These are phyloP conservation scores for Pogostemon cablin DNA, from an alignment of 257 asterid genomes.

Conservation along the genomic window DNA sequence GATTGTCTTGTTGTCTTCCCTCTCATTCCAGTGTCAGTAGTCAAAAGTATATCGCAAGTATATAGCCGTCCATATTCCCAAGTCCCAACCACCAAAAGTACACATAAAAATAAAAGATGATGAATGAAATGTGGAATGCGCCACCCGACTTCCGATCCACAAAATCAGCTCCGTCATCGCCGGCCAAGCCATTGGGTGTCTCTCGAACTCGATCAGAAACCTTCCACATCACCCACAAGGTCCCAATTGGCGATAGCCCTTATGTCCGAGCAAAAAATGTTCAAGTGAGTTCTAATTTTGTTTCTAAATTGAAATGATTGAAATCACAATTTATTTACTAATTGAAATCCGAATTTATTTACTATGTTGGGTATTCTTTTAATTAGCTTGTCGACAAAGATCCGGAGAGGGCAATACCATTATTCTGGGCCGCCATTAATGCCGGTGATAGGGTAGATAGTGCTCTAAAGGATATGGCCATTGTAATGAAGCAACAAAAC, in stretches of 20 bases:
- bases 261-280: conserved; percentile 94
- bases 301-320: too few relatives aligned
- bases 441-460: conserved; percentile 99
- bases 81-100: neutral
- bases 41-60: too few relatives aligned
- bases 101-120: conserved; percentile 39
- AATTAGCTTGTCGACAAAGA: conserved; percentile 89
- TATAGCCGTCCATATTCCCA: too few relatives aligned
- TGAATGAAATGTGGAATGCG: conserved; percentile 90
- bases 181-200: conserved; percentile 84
- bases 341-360: neutral
- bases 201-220: conserved; percentile 77
- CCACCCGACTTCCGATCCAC: conserved; percentile 88
- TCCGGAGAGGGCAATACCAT: conserved; percentile 90
- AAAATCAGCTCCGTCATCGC: conserved; percentile 90
- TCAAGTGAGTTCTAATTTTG: conserved; percentile 54
- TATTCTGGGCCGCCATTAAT: conserved; percentile 97
- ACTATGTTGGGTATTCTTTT: neutral
- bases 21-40: neutral
- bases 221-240: conserved; percentile 79
- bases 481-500: conserved; percentile 98
- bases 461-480: conserved; percentile 97
- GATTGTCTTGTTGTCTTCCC: conserved; percentile 21
- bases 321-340: too few relatives aligned
- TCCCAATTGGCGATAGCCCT: conserved; percentile 91